Conservation (phyloP, 345 rosid species). For the Linum lewisii region DNA sequence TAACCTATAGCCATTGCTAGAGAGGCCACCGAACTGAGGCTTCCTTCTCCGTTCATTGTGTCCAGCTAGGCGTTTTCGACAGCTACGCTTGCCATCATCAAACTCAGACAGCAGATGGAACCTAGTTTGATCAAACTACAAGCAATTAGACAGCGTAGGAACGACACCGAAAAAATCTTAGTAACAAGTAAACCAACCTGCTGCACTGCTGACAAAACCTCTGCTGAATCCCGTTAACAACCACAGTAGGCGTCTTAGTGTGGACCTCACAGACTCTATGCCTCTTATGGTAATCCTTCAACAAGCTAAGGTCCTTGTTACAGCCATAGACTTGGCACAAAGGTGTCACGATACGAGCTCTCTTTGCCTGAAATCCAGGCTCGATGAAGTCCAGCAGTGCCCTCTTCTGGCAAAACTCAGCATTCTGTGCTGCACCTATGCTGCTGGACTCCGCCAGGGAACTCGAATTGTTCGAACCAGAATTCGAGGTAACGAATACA, state of each 20-base stretch:
- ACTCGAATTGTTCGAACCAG: conserved; percentile 22
- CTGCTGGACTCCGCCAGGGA: conserved; percentile 23
- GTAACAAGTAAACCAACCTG: conserved; percentile 23
- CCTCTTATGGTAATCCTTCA: conserved; percentile 50
- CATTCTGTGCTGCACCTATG: conserved; percentile 20
- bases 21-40: conserved; percentile 26
- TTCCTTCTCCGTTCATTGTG: conserved; percentile 37
- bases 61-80: conserved; percentile 39
- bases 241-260: conserved; percentile 44
- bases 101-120: conserved; percentile 36
- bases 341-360: conserved; percentile 16
- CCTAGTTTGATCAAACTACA: conserved; percentile 18
- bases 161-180: neutral
- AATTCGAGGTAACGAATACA: conserved; percentile 26
- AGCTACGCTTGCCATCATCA: conserved; percentile 40
- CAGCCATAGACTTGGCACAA: conserved; percentile 51
- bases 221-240: conserved; percentile 44
- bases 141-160: neutral
- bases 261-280: conserved; percentile 52
- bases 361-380: conserved; percentile 16
- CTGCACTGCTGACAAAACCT: conserved; percentile 65
- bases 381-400: conserved; percentile 14
- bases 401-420: conserved; percentile 15
- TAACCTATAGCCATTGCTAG: conserved; percentile 15
- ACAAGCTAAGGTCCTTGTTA: conserved; percentile 41